Base-by-base conservation (phyloP, 495 filamentous ascomycete genomes). In the Ramalina peruviana region DNA sequence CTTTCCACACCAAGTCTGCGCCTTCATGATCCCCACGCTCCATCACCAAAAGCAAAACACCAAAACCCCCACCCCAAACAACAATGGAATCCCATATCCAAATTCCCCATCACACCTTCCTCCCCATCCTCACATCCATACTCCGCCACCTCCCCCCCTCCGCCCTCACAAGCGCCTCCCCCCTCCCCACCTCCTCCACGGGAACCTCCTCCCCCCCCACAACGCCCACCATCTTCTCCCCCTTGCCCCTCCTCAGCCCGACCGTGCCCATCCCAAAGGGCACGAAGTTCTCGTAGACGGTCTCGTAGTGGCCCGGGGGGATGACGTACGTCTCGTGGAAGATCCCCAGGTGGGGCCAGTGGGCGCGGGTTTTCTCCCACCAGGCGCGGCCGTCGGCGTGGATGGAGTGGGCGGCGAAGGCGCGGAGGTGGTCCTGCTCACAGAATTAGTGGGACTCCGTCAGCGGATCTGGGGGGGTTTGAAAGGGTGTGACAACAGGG, bases 351-450 rank as follows among this genome's bases (percentile, higher is more conserved):
- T 78, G 68, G 36, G 62, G 65, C 45, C 63, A 62, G 11, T 60
- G 36, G 52, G 65, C 66, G 7, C 45, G 57, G 6, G 57, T 60
- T 3, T 47, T 42, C 15, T 59, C 60, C 64, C 66, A 76, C 68
- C 67, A 76, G 13, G 66, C 60, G 72, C 72, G 72, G 11, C 57
- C 66, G 10, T 60, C 54, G n/a, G 60, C 60, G 54, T 79, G 75
- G 10, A 66, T 15, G 1, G 60, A 40, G 17, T 62, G 65, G 46
- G 74, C 68, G 33, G 76, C 75, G 54, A 75, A 79, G 2, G 49
- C 48, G 54, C 76, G 66, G 16, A 80, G 46, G 27, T 63, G 66
- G 16, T 75, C 72, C 11, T 68, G 46, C 40, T 20, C 19, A 20
- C 19, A 20, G 19, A 2, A 20, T 20, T 20, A 20, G 19, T 25